Evolutionary conservation across 2,329 filamentous ascomycete genomes (phyloP).

Genomic region (Rhinocladiella similis): DNA sequence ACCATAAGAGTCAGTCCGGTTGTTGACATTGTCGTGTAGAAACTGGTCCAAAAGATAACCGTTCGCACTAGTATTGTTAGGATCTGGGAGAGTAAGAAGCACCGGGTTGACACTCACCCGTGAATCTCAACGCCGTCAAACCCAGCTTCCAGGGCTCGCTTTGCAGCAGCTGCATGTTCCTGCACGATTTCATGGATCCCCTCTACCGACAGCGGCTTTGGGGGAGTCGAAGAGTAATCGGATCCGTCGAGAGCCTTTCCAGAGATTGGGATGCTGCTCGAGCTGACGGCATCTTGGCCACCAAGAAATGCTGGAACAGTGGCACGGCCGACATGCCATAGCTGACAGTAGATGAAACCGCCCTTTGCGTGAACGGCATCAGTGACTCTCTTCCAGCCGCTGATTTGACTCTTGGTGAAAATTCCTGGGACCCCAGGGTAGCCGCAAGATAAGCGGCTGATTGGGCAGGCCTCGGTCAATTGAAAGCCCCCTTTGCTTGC

Average conservation of each 20-base stretch:
- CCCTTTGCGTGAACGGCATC: conserved; percentile 54
- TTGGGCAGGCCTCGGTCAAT: conserved; percentile 37
- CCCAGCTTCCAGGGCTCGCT: conserved; percentile 55
- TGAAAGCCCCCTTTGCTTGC: conserved; percentile 36
- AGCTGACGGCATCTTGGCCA: conserved; percentile 31
- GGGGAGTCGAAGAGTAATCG: conserved; percentile 34
- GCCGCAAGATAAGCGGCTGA: conserved; percentile 36
- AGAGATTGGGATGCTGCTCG: conserved; percentile 37
- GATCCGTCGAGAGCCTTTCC: conserved; percentile 42
- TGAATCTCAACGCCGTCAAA: conserved; percentile 54
- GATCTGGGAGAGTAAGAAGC: not conserved
- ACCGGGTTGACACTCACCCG: conserved; percentile 29
- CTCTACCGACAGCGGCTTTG: conserved; percentile 37
- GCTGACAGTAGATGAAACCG: conserved; percentile 46
- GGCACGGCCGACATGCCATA: conserved; percentile 40
- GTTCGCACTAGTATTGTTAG: conserved; percentile 46
- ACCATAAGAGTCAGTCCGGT: conserved; percentile 52
- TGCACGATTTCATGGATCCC: conserved; percentile 41
- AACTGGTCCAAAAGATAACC: conserved; percentile 57
- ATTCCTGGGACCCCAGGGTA: conserved; percentile 32
- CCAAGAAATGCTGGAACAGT: conserved; percentile 42
- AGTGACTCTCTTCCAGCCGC: conserved; percentile 53
- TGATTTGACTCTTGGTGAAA: conserved; percentile 40
- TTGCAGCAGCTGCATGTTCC: conserved; percentile 44
- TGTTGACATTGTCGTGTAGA: conserved; percentile 52